Conservation (phyloP, 805 yeast genomes). For the Jamesozyma lodderae region DNA sequence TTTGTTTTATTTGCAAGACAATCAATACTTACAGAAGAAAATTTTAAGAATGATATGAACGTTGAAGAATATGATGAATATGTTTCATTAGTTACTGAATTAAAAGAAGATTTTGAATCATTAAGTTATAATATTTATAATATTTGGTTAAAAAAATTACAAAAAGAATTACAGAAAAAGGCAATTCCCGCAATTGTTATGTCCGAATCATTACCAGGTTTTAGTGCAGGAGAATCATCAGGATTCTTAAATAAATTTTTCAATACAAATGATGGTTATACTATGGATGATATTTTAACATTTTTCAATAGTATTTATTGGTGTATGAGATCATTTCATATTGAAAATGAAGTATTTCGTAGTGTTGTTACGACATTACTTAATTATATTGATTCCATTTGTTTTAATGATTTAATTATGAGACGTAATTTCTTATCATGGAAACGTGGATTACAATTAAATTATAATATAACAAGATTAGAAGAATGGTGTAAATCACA, state of each 20-base stretch:
- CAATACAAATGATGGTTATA: slow-evolving; percentile 58
- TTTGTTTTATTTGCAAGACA: slow-evolving; percentile 90
- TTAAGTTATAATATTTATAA: slow-evolving; percentile 89
- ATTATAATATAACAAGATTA: slow-evolving; percentile 89
- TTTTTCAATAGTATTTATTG: slow-evolving; percentile 85
- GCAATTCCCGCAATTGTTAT: slow-evolving; percentile 91
- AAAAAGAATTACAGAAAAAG: slow-evolving; percentile 80
- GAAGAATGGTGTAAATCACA: slow-evolving; percentile 98
- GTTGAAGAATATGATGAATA: slow-evolving; percentile 86
- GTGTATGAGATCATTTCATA: slow-evolving; percentile 85
- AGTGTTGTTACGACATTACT: slow-evolving; percentile 78
- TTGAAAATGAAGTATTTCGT: slow-evolving; percentile 75
- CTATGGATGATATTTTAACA: slow-evolving; percentile 90
- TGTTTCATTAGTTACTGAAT: slow-evolving; percentile 77
- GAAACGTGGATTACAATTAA: slow-evolving; percentile 96
- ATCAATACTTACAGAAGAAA: slow-evolving; percentile 79
- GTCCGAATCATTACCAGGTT: slow-evolving; percentile 93
- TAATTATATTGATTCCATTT: slow-evolving; percentile 79
- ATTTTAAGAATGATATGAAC: slow-evolving; percentile 73
- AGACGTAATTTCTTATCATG: slow-evolving; percentile 89
- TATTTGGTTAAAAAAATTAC: slow-evolving; percentile 94
- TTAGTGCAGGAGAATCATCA: slow-evolving; percentile 71
- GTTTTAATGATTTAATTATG: slow-evolving; percentile 93
- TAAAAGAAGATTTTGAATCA: slow-evolving; percentile 88
- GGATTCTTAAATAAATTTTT: slow-evolving; percentile 81